Evolutionary conservation across 164 flowering plant species (phyloP), one percentile per base, ranked within the genome.

Genomic region (Pachysandra terminalis): DNA sequence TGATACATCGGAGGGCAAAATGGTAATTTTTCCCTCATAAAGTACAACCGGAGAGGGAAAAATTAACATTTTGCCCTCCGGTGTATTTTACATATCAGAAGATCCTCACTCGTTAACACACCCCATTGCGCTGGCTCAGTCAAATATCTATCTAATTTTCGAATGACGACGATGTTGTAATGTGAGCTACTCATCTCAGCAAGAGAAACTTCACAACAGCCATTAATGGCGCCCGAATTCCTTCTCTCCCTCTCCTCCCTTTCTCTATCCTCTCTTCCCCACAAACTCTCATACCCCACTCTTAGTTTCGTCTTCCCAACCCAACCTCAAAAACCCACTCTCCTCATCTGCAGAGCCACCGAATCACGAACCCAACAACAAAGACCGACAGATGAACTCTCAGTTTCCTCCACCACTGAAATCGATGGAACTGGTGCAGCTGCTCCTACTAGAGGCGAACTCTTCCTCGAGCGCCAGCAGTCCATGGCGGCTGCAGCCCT

Each of bases 371-470:
- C 72, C 61, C 74, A 61, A 23, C 51, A 64, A 58, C 73, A 67
- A 6, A 52, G 61, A 35, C 62, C 70, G 25, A 40, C 19, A 25
- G 45, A 76, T 0, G 63, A 74, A 9, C n/a, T 21, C n/a, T 26
- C 76, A 17, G 61, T 67, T 40, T 26, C 81, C 68, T 23, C 81
- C 68, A 21, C 19, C 28, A 65, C 75, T 37, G 90, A 81, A 48
- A 71, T 79, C 16, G 86, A 79, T 5, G 96, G 97, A 9, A 56
- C 74, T 10, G 98, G 93, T 1, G 81, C 98, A 4, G 90, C 98
- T 5, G 83, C 91, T 32, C 93, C 93, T 24, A 85, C 95, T 17
- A 87, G 85, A 0, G 97, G 98, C 1, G 87, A 90, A 40, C 61
- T 78, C 12, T 90, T 86, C 56, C 86, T 94, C 28, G 85, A 87